Percentiles rank a stretch among this genome's conserved stretches.
These are phyloP conservation scores for Pseudofabraea citricarpa DNA, from an alignment of 2,329 filamentous ascomycete genomes.

Conservation along the genomic window DNA sequence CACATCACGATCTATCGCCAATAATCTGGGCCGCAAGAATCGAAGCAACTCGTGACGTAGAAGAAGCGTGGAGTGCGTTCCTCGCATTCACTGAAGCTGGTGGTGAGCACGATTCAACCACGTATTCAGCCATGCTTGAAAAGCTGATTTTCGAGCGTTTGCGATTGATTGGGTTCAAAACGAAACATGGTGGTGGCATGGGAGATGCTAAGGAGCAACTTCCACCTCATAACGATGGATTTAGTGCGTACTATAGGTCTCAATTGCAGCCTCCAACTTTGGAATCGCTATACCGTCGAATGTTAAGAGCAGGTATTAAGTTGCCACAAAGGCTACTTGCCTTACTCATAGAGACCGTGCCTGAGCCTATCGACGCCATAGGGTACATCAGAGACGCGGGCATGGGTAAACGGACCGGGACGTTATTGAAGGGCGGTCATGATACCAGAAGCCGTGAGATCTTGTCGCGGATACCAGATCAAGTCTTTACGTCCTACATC, in stretches of 20 bases:
- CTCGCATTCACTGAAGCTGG: conserved; percentile 28
- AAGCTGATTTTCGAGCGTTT: conserved; percentile 42
- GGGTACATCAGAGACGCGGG: conserved; percentile 45
- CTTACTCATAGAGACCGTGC: conserved; percentile 50
- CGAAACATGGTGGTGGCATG: conserved; percentile 35
- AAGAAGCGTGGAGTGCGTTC: conserved; percentile 53
- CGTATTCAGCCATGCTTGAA: conserved; percentile 57
- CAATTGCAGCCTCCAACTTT: conserved; percentile 56
- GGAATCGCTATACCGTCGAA: conserved; percentile 52
- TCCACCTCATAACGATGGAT: conserved; percentile 50
- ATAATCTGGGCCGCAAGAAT: conserved; percentile 50
- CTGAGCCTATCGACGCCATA: conserved; percentile 40
- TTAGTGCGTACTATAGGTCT: conserved; percentile 60
- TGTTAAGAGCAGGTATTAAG: conserved; percentile 44
- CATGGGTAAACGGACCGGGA: conserved; percentile 10
- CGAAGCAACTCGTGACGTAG: conserved; percentile 52
- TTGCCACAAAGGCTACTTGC: conserved; percentile 46
- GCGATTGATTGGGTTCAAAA: conserved; percentile 14
- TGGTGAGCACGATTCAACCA: conserved; percentile 32
- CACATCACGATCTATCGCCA: conserved; percentile 1
- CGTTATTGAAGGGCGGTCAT: conserved; percentile 9
- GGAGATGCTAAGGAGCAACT: conserved; percentile 56
- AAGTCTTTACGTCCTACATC: conserved; percentile 47
- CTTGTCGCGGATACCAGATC: conserved; percentile 19
- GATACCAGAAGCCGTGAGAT: conserved; percentile 3